Percentiles rank a stretch among this genome's conserved stretches.
Conservation (phyloP, 495 filamentous ascomycete genomes). For the Penicillium simplicissimum region DNA sequence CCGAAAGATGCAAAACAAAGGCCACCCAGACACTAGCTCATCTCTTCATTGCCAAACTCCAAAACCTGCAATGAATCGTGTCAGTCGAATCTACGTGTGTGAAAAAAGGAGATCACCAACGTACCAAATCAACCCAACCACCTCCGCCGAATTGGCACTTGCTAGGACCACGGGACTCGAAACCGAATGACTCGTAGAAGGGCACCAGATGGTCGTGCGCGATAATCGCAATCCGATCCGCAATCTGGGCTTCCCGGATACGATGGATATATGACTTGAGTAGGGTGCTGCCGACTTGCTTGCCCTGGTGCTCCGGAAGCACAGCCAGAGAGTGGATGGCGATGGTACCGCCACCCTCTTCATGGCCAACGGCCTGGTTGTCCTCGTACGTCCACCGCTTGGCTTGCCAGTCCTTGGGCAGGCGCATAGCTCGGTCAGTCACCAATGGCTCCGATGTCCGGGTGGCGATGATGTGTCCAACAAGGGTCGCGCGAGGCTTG, state of each 20-base stretch:
- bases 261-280: conserved; percentile 75
- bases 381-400: conserved; percentile 39
- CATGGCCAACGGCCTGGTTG: conserved; percentile 55
- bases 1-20: conserved; percentile 26
- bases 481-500: conserved; percentile 56
- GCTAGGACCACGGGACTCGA: conserved; percentile 67
- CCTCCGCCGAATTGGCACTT: conserved; percentile 70
- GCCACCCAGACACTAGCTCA: conserved; percentile 6
- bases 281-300: conserved; percentile 73
- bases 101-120: conserved; percentile 7
- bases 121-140: conserved; percentile 69
- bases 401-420: conserved; percentile 64
- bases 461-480: conserved; percentile 81
- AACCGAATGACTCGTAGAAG: conserved; percentile 80
- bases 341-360: conserved; percentile 71
- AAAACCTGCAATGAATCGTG: conserved; percentile 25
- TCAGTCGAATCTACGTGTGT: conserved; percentile 13
- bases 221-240: conserved; percentile 73
- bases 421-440: conserved; percentile 75
- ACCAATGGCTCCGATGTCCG: conserved; percentile 60
- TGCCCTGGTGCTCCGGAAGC: conserved; percentile 69
- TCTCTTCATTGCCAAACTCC: conserved; percentile 34
- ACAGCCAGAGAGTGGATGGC: conserved; percentile 82
- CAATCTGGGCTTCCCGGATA: conserved; percentile 63
- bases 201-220: conserved; percentile 68